These are phyloP conservation scores for Podaxis rugospora DNA, from an alignment of 768 basidiomycete species.

Conservation along the genomic window DNA sequence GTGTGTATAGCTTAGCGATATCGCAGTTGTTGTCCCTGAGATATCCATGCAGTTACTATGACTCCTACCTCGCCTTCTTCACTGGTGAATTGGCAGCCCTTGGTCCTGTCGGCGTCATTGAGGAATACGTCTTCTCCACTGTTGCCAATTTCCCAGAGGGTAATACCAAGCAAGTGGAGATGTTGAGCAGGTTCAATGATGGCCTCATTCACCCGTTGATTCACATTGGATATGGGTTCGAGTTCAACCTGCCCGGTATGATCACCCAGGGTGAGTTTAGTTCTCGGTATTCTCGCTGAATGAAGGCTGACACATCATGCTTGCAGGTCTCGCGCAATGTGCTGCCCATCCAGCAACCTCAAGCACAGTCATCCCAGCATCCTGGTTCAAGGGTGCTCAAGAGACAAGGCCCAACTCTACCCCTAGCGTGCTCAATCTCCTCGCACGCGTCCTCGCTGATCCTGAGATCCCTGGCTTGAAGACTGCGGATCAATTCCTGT, in stretches of 20 bases:
- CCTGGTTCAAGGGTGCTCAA: conserved; percentile 16
- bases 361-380: conserved; percentile 20
- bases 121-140: conserved; percentile 57
- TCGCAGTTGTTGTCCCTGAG: neutral
- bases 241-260: conserved; percentile 56
- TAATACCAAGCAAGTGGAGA: conserved; percentile 18
- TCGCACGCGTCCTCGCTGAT: conserved; percentile 11
- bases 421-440: neutral
- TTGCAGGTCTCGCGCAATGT: conserved; percentile 51
- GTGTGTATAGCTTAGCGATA: conserved; percentile 26
- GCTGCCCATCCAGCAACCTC: conserved; percentile 37
- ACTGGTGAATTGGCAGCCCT: conserved; percentile 35
- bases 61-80: conserved; percentile 56
- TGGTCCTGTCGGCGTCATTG: conserved; percentile 39
- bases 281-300: neutral
- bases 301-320: neutral
- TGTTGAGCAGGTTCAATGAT: conserved; percentile 52
- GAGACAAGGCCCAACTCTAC: neutral
- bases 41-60: conserved; percentile 49
- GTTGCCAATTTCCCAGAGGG: conserved; percentile 39
- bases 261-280: conserved; percentile 50
- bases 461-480: neutral
- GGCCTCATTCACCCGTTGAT: conserved; percentile 65
- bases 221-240: conserved; percentile 59
- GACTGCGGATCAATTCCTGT: neutral